Evolutionary conservation across 306 rosid species (phyloP).

Genomic region (Trifolium repens): DNA sequence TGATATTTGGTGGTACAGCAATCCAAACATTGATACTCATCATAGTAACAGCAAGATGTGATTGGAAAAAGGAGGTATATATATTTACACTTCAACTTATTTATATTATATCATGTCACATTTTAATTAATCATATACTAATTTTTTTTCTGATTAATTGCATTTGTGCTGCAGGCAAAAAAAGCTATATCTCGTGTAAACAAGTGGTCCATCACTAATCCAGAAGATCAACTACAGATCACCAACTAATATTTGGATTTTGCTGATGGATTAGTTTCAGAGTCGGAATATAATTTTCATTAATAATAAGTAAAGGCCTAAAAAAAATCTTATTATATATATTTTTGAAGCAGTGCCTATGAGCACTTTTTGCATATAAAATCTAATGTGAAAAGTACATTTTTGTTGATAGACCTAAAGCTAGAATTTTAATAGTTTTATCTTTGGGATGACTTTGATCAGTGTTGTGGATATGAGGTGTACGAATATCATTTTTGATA

Average conservation of each 20-base stretch:
- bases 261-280: background rate
- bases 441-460: too few relatives aligned
- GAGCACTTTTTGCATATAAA: too few relatives aligned
- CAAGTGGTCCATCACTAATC: conserved; percentile 49
- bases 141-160: background rate
- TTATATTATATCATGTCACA: background rate
- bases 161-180: conserved; percentile 46
- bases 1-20: conserved; percentile 83
- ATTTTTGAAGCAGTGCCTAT: too few relatives aligned
- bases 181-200: conserved; percentile 48
- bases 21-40: conserved; percentile 60
- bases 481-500: too few relatives aligned
- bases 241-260: background rate
- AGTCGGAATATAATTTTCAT: too few relatives aligned
- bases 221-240: background rate
- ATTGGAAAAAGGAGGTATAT: conserved; percentile 73
- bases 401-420: too few relatives aligned
- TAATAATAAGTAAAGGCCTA: too few relatives aligned
- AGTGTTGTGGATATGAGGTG: too few relatives aligned
- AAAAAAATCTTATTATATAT: too few relatives aligned
- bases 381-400: too few relatives aligned
- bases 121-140: background rate
- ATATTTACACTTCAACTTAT: background rate
- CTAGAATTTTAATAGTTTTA: too few relatives aligned
- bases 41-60: conserved; percentile 47